Percentiles rank a stretch among this genome's conserved stretches.
phyloP scores from a whole-genome alignment of 805 yeast genomes.

The Alloascoidea africana region DNA sequence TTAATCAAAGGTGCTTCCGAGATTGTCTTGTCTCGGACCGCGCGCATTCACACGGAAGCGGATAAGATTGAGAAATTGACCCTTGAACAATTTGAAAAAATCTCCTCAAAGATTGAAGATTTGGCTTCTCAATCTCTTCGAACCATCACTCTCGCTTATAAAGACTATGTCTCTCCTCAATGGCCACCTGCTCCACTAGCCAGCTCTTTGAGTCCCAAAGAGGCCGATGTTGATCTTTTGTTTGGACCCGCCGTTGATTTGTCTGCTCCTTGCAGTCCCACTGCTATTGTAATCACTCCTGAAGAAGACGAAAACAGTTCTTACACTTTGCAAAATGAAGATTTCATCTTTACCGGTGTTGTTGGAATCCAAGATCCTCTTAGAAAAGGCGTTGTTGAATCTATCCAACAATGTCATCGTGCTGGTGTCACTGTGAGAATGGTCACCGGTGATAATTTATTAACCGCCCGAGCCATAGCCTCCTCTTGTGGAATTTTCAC shows the following conservation, averaged over 20 bases:
- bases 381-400: conserved; percentile 78
- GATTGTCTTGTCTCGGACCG: conserved; percentile 51
- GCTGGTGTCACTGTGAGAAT: conserved; percentile 94
- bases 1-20: conserved; percentile 93
- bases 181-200: conserved; percentile 60
- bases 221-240: conserved; percentile 1
- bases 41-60: conserved; percentile 11
- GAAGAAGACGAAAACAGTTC: neutral
- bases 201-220: neutral
- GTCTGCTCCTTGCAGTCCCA: neutral
- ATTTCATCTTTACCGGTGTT: conserved; percentile 51
- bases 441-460: conserved; percentile 95
- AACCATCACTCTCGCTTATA: conserved; percentile 79
- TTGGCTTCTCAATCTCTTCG: conserved; percentile 74
- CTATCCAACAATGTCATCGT: conserved; percentile 68
- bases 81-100: conserved; percentile 9
- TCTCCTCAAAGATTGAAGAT: conserved; percentile 28
- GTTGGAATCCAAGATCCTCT: conserved; percentile 95
- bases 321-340: too few relatives aligned
- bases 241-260: neutral
- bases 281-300: neutral
- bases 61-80: neutral
- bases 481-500: conserved; percentile 65
- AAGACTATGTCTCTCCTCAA: conserved; percentile 33
- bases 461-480: conserved; percentile 88